Evolutionary conservation across 2,329 filamentous ascomycete genomes (phyloP), one percentile per base, ranked within the genome.

Genomic region (Tothia fuscella): DNA sequence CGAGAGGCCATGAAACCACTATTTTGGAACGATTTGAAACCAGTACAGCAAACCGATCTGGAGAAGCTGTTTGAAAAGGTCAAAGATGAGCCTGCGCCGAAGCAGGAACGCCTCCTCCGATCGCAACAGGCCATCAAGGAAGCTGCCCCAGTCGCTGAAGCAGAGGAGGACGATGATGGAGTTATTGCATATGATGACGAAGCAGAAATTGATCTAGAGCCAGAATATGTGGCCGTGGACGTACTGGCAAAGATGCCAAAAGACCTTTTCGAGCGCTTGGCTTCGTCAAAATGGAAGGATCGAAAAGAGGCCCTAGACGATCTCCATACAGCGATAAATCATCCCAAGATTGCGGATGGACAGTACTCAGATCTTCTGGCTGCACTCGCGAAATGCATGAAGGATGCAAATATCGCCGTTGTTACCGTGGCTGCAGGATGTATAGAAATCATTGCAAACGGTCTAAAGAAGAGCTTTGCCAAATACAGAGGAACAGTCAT

Each of bases 1-100:
- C 82, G 89, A 50, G 91, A 98, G 49, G 89, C 89, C 9, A 95
- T 98, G 79, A 98, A 98, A 59, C 86, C 89, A 28, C 81, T 96
- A 62, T 96, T 98, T 59, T 98, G 91, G 88, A 78, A 74, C 33
- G 91, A 98, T 45, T 63, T 98, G 47, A 98, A 98, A 59, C 82
- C 89, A 1, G 89, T 93, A 0, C 91, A 98, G 57, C 91, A 98
- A 60, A 78, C 80, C 47, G 93, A 98, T 56, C 66, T 98, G 43
- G 93, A 98, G 56, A 83, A 88, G 29, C 74, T 93, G 38, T 98
- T 98, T 49, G 91, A 96, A 54, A 87, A 85, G 52, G 75, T 95
- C 56, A 95, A 94, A 59, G 74, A 84, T 25, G 89, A 96, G 49
- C 75, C 82, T 1, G 54, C 82, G 3, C 86, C 91, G 4, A 95